phyloP scores from a whole-genome alignment of 2,329 filamentous ascomycete species.

The Macrophomina phaseolina region DNA sequence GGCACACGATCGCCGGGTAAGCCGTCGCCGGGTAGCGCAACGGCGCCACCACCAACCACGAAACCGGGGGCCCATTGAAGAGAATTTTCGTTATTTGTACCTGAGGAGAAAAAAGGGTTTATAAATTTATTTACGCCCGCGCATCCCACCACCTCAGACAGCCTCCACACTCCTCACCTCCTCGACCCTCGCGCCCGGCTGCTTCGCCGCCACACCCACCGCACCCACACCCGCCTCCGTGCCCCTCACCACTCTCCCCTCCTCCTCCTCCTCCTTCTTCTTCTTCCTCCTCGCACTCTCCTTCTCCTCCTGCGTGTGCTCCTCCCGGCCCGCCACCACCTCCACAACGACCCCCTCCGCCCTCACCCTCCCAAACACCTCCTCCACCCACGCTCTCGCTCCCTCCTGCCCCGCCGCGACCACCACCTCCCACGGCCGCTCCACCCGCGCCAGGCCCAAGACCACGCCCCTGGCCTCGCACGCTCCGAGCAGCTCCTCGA shows the following conservation, averaged over 20 bases:
- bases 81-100: no score
- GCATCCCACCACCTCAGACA: neutral
- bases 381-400: neutral
- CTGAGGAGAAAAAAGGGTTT: no score
- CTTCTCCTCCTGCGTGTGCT: neutral
- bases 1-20: no score
- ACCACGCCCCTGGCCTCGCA: neutral
- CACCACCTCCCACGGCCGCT: slow-evolving; percentile 7
- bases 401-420: neutral
- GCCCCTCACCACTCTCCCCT: neutral
- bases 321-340: neutral
- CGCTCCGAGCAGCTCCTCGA: neutral
- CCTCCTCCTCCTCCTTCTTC: neutral
- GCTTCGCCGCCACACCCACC: neutral
- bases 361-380: neutral
- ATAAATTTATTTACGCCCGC: no score
- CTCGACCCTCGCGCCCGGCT: neutral
- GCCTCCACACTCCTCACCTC: slow-evolving; percentile 4
- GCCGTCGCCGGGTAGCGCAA: no score
- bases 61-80: no score
- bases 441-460: slow-evolving; percentile 28
- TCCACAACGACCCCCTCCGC: neutral
- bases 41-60: no score
- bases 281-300: neutral
- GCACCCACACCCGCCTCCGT: neutral